Conservation (phyloP, 164 flowering plant genomes). For the Houttuynia cordata region DNA sequence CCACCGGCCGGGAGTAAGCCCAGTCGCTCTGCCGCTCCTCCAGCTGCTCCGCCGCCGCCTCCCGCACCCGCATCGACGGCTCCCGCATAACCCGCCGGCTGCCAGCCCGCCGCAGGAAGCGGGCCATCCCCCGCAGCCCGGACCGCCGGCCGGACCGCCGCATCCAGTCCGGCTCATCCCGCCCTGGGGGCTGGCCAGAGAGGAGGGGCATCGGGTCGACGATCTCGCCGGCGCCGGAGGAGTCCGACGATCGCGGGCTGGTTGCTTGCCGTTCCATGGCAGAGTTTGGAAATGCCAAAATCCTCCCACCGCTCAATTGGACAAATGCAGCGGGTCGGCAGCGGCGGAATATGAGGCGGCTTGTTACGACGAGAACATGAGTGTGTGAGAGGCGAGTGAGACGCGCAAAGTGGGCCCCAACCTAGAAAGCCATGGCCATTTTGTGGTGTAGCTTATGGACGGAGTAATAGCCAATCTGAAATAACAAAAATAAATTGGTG, state of each 20-base stretch:
- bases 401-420: no score
- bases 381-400: no score
- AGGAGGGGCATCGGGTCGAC: constrained; percentile 42
- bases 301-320: no score
- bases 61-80: constrained; percentile 46
- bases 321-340: no score
- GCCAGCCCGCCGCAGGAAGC: constrained; percentile 40
- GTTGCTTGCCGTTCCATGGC: constrained; percentile 3
- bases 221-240: constrained; percentile 1
- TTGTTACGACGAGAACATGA: no score
- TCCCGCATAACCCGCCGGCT: constrained; percentile 43
- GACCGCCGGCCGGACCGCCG: constrained; percentile 30
- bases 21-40: constrained; percentile 52
- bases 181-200: constrained; percentile 6
- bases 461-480: no score
- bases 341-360: no score
- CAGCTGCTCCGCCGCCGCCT: constrained; percentile 48
- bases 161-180: constrained; percentile 13
- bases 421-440: no score
- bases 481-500: no score
- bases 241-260: constrained; percentile 4
- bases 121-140: constrained; percentile 37
- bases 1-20: constrained; percentile 55
- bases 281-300: no score
- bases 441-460: no score